Percentiles rank a stretch among this genome's conserved stretches.
These are phyloP conservation scores for Solanum boliviense DNA, from an alignment of 257 asterid species.

Conservation along the genomic window DNA sequence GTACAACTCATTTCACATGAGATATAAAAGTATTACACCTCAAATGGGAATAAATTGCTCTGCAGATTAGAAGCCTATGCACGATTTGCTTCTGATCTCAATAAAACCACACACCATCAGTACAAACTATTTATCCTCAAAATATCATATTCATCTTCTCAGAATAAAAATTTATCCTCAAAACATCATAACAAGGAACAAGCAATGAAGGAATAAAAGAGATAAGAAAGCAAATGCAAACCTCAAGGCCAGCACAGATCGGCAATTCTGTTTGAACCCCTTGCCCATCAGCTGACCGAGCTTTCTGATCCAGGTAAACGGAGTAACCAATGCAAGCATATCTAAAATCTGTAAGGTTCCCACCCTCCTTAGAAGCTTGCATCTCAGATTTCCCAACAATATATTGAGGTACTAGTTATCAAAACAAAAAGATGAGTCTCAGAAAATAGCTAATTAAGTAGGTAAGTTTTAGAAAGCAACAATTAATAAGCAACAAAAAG, in stretches of 20 bases:
- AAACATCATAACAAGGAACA: background rate
- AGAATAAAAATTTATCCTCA: background rate
- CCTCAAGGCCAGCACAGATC: conserved; percentile 81
- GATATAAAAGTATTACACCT: background rate
- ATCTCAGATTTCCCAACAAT: conserved; percentile 54
- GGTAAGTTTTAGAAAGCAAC: background rate
- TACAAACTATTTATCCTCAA: background rate
- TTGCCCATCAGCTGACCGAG: conserved; percentile 22
- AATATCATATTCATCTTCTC: background rate
- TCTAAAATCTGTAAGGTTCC: conserved; percentile 54
- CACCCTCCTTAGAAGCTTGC: conserved; percentile 65
- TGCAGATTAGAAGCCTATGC: background rate
- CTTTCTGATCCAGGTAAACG: conserved; percentile 42
- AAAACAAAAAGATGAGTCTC: conserved; percentile 6
- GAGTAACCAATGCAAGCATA: conserved; percentile 84
- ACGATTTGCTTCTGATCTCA: background rate
- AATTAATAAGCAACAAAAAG: background rate
- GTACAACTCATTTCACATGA: background rate
- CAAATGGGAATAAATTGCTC: background rate
- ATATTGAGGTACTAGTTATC: conserved; percentile 49
- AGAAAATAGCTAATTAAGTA: background rate
- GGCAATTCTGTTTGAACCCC: conserved; percentile 54
- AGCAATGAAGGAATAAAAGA: background rate
- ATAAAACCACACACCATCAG: background rate
- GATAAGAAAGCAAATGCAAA: conserved; percentile 19